Conservation (phyloP, 352 stramenopile genomes). For the Pythium pyrilobum region DNA sequence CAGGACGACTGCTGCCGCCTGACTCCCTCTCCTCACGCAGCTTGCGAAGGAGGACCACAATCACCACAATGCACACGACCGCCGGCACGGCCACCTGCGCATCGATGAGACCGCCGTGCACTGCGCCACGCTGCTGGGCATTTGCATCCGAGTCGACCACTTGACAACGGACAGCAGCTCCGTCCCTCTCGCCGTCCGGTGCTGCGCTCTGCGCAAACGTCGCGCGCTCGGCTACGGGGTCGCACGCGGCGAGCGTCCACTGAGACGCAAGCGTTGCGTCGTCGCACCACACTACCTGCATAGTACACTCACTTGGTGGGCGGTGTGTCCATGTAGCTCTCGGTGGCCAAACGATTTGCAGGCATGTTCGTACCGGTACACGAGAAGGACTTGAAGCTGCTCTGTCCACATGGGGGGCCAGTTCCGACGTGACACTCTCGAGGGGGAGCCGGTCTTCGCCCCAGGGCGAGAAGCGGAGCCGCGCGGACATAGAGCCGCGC, state of each 20-base stretch:
- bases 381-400: background rate
- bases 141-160: background rate
- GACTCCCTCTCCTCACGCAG: background rate
- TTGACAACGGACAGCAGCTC: background rate
- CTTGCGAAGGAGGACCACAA: background rate
- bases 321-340: too few relatives aligned
- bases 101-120: background rate
- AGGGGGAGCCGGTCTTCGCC: background rate
- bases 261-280: background rate
- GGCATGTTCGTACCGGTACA: background rate
- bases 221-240: background rate
- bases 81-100: background rate
- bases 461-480: constrained; percentile 8
- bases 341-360: background rate
- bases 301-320: too few relatives aligned
- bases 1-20: background rate
- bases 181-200: background rate
- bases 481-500: constrained; percentile 2
- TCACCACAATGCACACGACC: background rate
- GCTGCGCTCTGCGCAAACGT: background rate
- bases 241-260: constrained; percentile 8
- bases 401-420: background rate
- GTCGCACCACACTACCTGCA: background rate
- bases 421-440: background rate
- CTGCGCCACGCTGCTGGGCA: background rate